phyloP scores from a whole-genome alignment of 805 yeast genomes.

The Starmera quercuum region DNA sequence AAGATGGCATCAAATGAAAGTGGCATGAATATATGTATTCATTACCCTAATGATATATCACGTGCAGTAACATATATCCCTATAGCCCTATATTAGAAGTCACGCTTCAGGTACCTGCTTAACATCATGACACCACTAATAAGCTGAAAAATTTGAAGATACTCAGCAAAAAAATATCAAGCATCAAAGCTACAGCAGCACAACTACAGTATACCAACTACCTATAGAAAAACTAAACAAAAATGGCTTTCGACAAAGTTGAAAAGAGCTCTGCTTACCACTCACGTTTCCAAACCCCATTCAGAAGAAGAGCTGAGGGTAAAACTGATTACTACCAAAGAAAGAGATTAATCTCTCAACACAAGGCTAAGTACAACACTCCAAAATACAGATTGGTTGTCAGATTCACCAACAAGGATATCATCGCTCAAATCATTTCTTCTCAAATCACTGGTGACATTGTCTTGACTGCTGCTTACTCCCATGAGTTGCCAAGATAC shows the following conservation, averaged over 20 bases:
- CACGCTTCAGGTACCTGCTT: too few relatives aligned
- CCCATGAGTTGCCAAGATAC: conserved; percentile 97
- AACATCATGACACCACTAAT: not conserved
- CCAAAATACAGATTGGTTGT: conserved; percentile 99
- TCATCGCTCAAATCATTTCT: conserved; percentile 94
- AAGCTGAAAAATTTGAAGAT: not conserved
- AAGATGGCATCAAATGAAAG: too few relatives aligned
- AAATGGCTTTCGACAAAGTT: conserved; percentile 71
- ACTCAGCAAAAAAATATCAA: not conserved
- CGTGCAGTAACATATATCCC: too few relatives aligned
- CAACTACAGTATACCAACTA: too few relatives aligned
- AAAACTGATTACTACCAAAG: conserved; percentile 99
- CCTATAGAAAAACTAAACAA: too few relatives aligned
- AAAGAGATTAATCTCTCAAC: conserved; percentile 99
- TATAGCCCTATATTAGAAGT: too few relatives aligned
- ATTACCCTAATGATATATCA: too few relatives aligned
- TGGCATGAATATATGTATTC: too few relatives aligned
- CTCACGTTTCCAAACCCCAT: conserved; percentile 99
- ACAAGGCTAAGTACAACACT: conserved; percentile 99
- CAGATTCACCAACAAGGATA: conserved; percentile 99
- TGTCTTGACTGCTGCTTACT: conserved; percentile 95
- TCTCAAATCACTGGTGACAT: conserved; percentile 96
- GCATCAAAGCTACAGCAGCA: not conserved
- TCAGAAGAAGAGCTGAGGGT: conserved; percentile 99
- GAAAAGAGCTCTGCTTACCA: conserved; percentile 88